A percentile compares a stretch with the other conserved stretches of the same genome.
Conservation (phyloP, 2,329 filamentous ascomycete species). For the Colletotrichum australisinense region DNA sequence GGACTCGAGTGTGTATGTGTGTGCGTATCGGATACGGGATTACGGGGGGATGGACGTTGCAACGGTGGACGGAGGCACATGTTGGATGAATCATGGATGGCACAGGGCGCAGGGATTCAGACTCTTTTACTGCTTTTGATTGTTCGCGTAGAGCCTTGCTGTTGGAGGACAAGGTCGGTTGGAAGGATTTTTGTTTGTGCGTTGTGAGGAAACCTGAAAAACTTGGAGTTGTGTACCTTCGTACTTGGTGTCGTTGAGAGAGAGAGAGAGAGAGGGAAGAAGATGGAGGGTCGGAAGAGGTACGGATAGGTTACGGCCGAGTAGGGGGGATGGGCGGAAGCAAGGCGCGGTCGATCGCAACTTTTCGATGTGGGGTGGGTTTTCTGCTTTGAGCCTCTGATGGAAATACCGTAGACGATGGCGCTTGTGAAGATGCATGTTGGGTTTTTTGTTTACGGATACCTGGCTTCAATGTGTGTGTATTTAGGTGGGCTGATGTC, state of each 20-base stretch:
- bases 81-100: neutral
- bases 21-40: neutral
- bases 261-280: neutral
- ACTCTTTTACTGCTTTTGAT: neutral
- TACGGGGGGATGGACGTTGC: neutral
- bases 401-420: too few species aligned
- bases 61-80: too few species aligned
- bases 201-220: neutral
- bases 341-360: neutral
- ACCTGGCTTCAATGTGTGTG: too few species aligned
- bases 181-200: neutral
- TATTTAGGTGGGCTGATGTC: neutral
- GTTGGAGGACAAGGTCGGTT: neutral
- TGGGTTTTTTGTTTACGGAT: too few species aligned
- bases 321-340: neutral
- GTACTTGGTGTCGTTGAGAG: too few species aligned
- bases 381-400: too few species aligned
- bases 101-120: neutral
- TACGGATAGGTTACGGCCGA: neutral
- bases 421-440: too few species aligned
- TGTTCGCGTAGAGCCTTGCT: neutral
- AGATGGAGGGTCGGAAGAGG: slow-evolving; percentile 9
- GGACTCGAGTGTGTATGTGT: neutral
- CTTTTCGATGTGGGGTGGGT: neutral
- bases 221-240: neutral